A percentile compares a stretch with the other conserved stretches of the same genome.
These are phyloP conservation scores for Cucumis melo DNA, from an alignment of 306 rosid species.

Conservation along the genomic window DNA sequence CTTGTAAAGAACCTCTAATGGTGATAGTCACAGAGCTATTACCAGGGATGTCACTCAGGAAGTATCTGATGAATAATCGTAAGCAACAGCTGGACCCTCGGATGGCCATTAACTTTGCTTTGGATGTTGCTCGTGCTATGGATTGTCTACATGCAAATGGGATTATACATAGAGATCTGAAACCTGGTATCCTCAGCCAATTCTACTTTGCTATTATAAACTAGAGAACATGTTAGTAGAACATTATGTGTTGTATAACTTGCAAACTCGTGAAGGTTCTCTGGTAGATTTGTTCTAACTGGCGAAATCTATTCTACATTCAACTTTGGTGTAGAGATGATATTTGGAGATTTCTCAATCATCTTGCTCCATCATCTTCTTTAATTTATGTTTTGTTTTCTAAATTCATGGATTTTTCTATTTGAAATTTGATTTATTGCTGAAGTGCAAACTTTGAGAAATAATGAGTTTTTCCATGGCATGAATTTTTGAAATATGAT, in stretches of 20 bases:
- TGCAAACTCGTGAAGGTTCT: not conserved
- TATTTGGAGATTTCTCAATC: not conserved
- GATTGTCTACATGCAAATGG: slow-evolving; percentile 97
- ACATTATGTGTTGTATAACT: not conserved
- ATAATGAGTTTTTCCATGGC: not conserved
- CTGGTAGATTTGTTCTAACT: not conserved
- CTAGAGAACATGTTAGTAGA: not conserved
- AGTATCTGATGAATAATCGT: slow-evolving; percentile 53
- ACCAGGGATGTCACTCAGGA: slow-evolving; percentile 95
- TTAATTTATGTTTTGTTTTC: not conserved
- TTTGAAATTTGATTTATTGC: not conserved
- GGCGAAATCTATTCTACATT: not conserved
- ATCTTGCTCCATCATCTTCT: not conserved
- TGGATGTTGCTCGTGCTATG: slow-evolving; percentile 89
- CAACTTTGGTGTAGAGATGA: not conserved
- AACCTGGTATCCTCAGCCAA: slow-evolving; percentile 52
- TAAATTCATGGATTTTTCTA: not conserved
- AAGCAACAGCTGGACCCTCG: slow-evolving; percentile 49
- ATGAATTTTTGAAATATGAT: not conserved
- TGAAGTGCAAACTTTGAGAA: not conserved
- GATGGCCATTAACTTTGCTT: slow-evolving; percentile 61
- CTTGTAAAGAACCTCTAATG: slow-evolving; percentile 94
- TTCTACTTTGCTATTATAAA: not conserved
- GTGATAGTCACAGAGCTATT: slow-evolving; percentile 92
- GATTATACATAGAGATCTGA: slow-evolving; percentile 91